Base-by-base conservation (phyloP, 2,329 filamentous ascomycete genomes). In the Clarireedia monteithiana region DNA sequence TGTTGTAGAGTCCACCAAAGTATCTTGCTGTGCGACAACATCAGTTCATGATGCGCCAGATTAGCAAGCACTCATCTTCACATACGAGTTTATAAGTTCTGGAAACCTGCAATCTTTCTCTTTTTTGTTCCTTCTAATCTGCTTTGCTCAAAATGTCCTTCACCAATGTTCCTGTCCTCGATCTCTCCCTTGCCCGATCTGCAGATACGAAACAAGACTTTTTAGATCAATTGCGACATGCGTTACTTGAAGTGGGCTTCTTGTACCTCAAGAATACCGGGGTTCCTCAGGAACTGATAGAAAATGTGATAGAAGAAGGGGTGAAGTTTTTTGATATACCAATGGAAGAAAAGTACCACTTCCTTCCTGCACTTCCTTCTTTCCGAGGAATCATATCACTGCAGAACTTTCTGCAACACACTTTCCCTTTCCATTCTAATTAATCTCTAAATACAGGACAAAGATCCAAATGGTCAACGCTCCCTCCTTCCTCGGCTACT, bases 191-290 rank as follows among this genome's bases (percentile, higher is more conserved):
- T 23, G 86, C 89, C 40, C 74, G 77, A 60, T 73, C 83, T 62
- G 77, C 81, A 17, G 73, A 74, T 5, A 85, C 86, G 0, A 95
- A 94, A 71, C 79, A 86, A 2, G 74, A 73, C 34, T 94, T 95
- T 65, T 79, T 95, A 0, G 71, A 74, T 0, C 77, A 88, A 53
- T 77, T 95, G 34, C 85, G 87, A 15, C 76, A 87, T 70, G 88
- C 89, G 0, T 74, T 95, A 34, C 81, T 95, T 65, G 86, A 92
- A 68, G 88, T 95, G n/a, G 90, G 90, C 1, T 95, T 95, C 66
- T 71, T 95, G 23, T 95, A 95, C 67, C 80, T 95, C 59, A 86
- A 85, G 67, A 91, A 95, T 66, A 85, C 88, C 2, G 87, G 86
- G 23, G 83, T 92, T 50, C 76, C 85, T 5, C 78, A 85, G 15